Base-by-base conservation (phyloP, 2,329 filamentous ascomycete genomes). In the Cryphonectria naterciae region DNA sequence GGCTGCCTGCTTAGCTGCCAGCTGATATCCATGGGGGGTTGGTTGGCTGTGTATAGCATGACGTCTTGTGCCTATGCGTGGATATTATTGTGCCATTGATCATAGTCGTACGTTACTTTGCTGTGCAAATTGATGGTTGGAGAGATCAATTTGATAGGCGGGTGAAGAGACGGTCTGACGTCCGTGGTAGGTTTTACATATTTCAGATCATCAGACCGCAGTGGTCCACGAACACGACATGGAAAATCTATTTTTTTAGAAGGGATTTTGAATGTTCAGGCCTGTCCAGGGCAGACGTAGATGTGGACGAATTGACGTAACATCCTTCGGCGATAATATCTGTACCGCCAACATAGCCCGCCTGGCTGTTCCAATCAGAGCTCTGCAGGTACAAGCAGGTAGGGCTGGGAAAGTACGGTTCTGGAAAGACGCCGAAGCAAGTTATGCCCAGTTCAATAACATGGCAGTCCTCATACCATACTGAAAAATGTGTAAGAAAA, bases 341-440 rank as follows among this genome's bases (percentile, higher is more conserved):
- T 67, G 58, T 35, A 63, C 19, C 56, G 56, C 65, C 37, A 67
- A 70, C 68, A 56, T 65, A 52, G 13, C n/a, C 64, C 19, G 46
- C 17, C 46, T 17, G 15, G 15, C 37, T 49, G 41, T 69, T 46
- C 28, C 52, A 41, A 41, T 63, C 43, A 63, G 64, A 49, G 25
- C 66, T 22, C 19, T 32, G 60, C 37, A 19, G 46, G 61, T 15
- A 41, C 46, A 41, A 28, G 32, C n/a, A 17, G 60, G 25, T 17
- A 39, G 49, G 35, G n/a, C 32, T 39, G 32, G 46, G 41, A 11
- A 28, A 58, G 39, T 7, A 25, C 10, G 22, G 2, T 2, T 4
- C 28, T 63, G n/a, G n/a, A 43, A 35, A n/a, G 25, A 22, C 28
- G 7, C 19, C 2, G 32, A 13, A 28, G 35, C 32, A 17, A 60